Conservation (phyloP, 1,284 basidiomycete genomes). For the Athelia psychrophila region DNA sequence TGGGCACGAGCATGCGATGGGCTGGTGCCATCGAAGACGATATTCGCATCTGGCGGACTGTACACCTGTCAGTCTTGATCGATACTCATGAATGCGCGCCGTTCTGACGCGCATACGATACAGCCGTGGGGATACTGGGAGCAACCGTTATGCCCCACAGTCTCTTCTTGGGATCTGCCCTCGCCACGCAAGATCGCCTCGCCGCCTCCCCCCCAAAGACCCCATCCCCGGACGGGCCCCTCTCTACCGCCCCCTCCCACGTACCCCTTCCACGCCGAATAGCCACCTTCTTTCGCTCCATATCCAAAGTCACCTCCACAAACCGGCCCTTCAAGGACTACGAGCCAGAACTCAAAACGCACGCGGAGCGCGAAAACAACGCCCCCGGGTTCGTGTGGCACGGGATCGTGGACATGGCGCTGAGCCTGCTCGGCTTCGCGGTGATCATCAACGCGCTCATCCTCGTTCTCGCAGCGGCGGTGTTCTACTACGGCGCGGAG, state of each 20-base stretch:
- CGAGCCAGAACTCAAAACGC: constrained; percentile 24
- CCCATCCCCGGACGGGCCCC: background rate
- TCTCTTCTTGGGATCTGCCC: constrained; percentile 74
- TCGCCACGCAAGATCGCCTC: constrained; percentile 66
- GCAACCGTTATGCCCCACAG: constrained; percentile 75
- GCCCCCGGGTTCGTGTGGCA: constrained; percentile 71
- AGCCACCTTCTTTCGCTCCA: background rate
- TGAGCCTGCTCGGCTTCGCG: constrained; percentile 72
- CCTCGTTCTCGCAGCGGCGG: constrained; percentile 16
- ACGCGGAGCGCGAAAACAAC: constrained; percentile 65
- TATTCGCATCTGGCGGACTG: constrained; percentile 63
- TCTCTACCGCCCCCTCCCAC: background rate
- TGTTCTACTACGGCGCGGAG: constrained; percentile 47
- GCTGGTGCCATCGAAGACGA: constrained; percentile 73
- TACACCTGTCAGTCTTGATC: constrained; percentile 56
- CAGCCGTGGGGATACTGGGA: constrained; percentile 72
- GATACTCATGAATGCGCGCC: constrained; percentile 1
- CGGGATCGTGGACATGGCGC: constrained; percentile 65
- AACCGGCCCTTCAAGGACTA: background rate
- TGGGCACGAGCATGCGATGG: constrained; percentile 86
- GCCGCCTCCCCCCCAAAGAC: constrained; percentile 16
- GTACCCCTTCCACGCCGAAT: background rate
- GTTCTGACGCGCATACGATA: background rate
- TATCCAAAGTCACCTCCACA: background rate
- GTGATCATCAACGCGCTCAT: constrained; percentile 71